These are phyloP conservation scores for Lachnellula suecica DNA, from an alignment of 2,329 filamentous ascomycete species.

Conservation along the genomic window DNA sequence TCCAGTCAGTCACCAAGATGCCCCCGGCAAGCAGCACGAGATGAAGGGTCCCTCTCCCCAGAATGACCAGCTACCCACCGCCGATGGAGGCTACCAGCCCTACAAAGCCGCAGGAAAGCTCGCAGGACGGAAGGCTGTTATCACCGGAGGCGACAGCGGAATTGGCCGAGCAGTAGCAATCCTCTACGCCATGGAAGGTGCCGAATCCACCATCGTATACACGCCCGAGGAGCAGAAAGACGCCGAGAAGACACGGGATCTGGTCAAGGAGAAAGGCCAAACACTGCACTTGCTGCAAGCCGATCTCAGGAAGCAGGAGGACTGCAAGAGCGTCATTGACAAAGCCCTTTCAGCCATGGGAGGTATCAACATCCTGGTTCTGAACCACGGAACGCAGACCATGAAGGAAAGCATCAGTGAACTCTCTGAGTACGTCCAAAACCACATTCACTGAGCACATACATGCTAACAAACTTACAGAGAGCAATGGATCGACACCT, in stretches of 20 bases:
- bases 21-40: constrained; percentile 50
- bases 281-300: constrained; percentile 64
- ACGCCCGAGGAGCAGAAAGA: constrained; percentile 75
- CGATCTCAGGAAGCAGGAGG: constrained; percentile 63
- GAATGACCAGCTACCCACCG: constrained; percentile 65
- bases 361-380: constrained; percentile 70
- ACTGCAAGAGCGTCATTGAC: constrained; percentile 70
- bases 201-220: constrained; percentile 71
- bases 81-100: constrained; percentile 64
- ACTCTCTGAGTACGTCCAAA: constrained; percentile 59
- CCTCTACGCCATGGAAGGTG: constrained; percentile 79
- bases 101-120: constrained; percentile 79
- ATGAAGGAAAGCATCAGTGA: constrained; percentile 71
- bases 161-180: constrained; percentile 76
- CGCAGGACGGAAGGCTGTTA: constrained; percentile 71
- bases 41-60: constrained; percentile 57
- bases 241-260: constrained; percentile 70
- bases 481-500: constrained; percentile 78
- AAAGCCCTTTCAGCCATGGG: constrained; percentile 65
- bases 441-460: not conserved
- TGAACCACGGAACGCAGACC: constrained; percentile 76
- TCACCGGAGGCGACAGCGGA: constrained; percentile 78
- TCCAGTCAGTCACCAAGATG: constrained; percentile 51
- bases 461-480: constrained; percentile 34
- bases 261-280: constrained; percentile 65